Percentiles rank a stretch among this genome's conserved stretches.
These are phyloP conservation scores for Phytophthora cactorum DNA, from an alignment of 352 stramenopile genomes.

Conservation along the genomic window DNA sequence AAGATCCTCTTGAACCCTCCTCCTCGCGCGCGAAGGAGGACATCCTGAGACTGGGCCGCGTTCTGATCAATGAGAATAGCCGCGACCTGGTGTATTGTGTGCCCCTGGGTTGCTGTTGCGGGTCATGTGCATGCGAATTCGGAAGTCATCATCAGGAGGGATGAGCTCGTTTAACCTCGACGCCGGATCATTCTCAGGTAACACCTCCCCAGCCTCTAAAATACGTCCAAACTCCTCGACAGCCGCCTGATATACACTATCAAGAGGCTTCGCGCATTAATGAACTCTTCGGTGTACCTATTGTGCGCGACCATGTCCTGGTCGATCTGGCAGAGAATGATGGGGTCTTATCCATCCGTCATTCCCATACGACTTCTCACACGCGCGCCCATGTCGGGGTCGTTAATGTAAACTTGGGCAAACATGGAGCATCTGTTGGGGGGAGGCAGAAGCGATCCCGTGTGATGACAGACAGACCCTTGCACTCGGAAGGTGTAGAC, in stretches of 20 bases:
- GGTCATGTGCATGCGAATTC: background rate
- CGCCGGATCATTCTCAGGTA: background rate
- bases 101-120: background rate
- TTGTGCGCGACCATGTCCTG: conserved; percentile 7
- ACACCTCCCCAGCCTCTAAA: background rate
- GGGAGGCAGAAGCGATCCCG: conserved; percentile 1
- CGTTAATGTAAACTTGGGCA: conserved; percentile 20
- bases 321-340: background rate
- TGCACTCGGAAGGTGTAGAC: conserved; percentile 5
- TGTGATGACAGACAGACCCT: conserved; percentile 1
- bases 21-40: background rate
- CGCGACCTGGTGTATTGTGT: conserved; percentile 4
- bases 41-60: background rate
- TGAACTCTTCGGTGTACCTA: conserved; percentile 4
- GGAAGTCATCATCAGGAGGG: background rate
- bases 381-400: background rate
- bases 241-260: background rate
- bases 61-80: conserved; percentile 9
- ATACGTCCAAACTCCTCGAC: background rate
- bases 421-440: background rate
- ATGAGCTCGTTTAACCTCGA: background rate
- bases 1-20: background rate
- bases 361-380: background rate
- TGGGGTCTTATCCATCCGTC: background rate
- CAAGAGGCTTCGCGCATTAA: background rate